Conservation (phyloP, 1,284 basidiomycete species). For the Sporisorium reilianum region DNA sequence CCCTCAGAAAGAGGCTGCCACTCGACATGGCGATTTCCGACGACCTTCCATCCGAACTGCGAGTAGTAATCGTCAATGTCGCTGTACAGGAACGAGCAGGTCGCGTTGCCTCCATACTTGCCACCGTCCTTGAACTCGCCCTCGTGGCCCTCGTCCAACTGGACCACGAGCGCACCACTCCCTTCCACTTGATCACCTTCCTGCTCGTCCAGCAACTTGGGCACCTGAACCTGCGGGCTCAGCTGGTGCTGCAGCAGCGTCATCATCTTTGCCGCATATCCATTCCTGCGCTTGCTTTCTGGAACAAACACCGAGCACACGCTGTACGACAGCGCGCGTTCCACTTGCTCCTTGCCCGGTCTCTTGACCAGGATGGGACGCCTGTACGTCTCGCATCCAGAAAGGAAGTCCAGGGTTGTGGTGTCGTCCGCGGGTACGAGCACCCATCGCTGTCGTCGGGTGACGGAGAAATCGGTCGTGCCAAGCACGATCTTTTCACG, state of each 20-base stretch:
- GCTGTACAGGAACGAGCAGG: slow-evolving; percentile 76
- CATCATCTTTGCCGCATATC: slow-evolving; percentile 75
- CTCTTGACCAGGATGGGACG: slow-evolving; percentile 29
- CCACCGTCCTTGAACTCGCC: slow-evolving; percentile 57
- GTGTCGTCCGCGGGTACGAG: slow-evolving; percentile 35
- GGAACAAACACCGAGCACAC: slow-evolving; percentile 72
- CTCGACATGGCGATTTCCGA: slow-evolving; percentile 35
- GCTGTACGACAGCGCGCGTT: slow-evolving; percentile 27
- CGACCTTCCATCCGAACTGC: slow-evolving; percentile 70
- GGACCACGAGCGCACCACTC: slow-evolving; percentile 6
- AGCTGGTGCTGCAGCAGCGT: slow-evolving; percentile 73
- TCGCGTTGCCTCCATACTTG: slow-evolving; percentile 67
- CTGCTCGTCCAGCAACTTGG: not conserved
- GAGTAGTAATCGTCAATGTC: slow-evolving; percentile 77
- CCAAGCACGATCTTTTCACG: slow-evolving; percentile 31
- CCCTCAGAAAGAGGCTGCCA: slow-evolving; percentile 24
- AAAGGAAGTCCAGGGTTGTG: slow-evolving; percentile 28
- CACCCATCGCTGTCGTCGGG: slow-evolving; percentile 35
- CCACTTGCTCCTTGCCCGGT: slow-evolving; percentile 15
- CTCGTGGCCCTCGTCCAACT: slow-evolving; percentile 7
- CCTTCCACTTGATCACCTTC: not conserved
- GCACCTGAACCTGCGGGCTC: slow-evolving; percentile 12
- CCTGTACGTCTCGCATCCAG: slow-evolving; percentile 43
- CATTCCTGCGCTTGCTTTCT: slow-evolving; percentile 71
- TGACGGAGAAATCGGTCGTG: slow-evolving; percentile 20